Evolutionary conservation across 129 eudicot genomes (phyloP).

Genomic region (Lactuca saligna): DNA sequence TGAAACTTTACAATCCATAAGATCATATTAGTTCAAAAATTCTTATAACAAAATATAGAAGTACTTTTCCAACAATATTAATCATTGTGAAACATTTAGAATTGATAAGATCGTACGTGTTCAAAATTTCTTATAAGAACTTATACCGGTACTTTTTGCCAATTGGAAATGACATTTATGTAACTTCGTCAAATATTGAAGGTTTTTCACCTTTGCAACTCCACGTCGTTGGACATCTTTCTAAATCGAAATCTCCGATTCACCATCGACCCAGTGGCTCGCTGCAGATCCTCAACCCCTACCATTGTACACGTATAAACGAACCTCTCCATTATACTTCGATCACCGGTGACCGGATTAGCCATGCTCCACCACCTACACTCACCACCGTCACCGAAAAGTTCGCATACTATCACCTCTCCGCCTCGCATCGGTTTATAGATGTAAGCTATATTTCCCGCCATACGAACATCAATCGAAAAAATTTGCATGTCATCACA

Average conservation of each 20-base stretch:
- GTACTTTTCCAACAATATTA: too few species aligned
- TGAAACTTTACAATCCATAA: too few species aligned
- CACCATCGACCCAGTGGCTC: conserved; percentile 21
- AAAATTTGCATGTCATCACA: conserved; percentile 23
- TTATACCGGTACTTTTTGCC: too few species aligned
- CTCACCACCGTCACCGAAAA: conserved; percentile 16
- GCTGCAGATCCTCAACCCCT: conserved; percentile 25
- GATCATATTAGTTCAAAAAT: too few species aligned
- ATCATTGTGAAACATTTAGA: too few species aligned
- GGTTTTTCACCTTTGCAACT: too few species aligned
- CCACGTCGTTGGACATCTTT: too few species aligned
- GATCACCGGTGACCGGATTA: conserved; percentile 14
- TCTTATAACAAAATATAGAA: too few species aligned
- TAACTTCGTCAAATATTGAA: too few species aligned
- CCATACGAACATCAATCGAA: conserved; percentile 21
- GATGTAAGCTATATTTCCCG: conserved; percentile 25
- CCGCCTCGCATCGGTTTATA: conserved; percentile 25
- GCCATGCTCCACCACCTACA: conserved; percentile 33
- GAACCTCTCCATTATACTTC: conserved; percentile 19
- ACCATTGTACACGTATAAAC: conserved; percentile 35
- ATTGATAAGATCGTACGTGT: too few species aligned
- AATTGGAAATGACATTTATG: too few species aligned
- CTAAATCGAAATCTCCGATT: background rate
- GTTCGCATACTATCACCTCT: conserved; percentile 33
- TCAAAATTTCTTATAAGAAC: too few species aligned